Evolutionary conservation across 2,329 filamentous ascomycete genomes (phyloP), one percentile per base, ranked within the genome.

Genomic region (Sporothrix pallida): DNA sequence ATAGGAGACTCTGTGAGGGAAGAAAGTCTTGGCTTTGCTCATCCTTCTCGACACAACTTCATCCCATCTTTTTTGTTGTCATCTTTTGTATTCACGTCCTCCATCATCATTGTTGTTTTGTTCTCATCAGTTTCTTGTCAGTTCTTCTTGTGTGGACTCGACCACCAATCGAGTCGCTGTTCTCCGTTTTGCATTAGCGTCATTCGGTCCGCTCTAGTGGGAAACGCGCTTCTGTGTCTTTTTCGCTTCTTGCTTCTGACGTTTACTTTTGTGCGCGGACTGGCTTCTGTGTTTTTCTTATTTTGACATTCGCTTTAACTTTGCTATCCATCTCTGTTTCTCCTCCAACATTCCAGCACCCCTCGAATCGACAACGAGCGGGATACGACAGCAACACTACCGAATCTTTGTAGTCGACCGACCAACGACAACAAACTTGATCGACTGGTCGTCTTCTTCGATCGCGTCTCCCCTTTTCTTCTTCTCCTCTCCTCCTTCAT

Each of bases 11-110:
- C 4, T 37, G 4, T 20, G 42, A 48, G 42, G n/a, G 42, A 26
- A 52, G 26, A 63, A 37, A 68, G 63, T 67, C 63, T 52, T 68
- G 65, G 65, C 65, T 52, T 68, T 20, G 20, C 46, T 48, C 46
- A n/a, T 52, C 15, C 46, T 50, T 37, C 9, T 65, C 42, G 44
- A 31, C 20, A 52, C 31, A 62, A 42, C 17, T 52, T 68, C 46
- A 52, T 68, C 46, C 23, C 46, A 37, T 68, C 65, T 52, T 68
- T 68, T 50, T 20, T 46, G 3, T 2, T 37, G 31, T 23, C 60
- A 4, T 23, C 5, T 44, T n/a, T 3, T 37, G 2, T 46, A 4
- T 17, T 44, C 12, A 44, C 15, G 15, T 63, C 17, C 20, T 62
- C 58, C 65, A 26, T 26, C 44, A 68, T 68, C 65, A 52, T 67